phyloP scores from a whole-genome alignment of 2,329 filamentous ascomycete species.

The Truncatella angustata region DNA sequence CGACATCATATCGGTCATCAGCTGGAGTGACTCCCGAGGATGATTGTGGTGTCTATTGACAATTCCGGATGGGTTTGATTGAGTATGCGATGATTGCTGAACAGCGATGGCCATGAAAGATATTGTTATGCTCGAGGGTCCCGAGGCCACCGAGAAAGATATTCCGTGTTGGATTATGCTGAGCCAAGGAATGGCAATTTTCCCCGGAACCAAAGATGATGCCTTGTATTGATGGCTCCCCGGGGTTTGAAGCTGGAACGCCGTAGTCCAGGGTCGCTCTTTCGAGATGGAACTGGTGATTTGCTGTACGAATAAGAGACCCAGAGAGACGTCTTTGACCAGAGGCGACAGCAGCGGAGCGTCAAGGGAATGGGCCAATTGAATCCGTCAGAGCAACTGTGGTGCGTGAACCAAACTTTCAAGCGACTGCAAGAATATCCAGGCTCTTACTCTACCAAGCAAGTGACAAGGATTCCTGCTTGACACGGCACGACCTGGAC shows the following conservation, averaged over 20 bases:
- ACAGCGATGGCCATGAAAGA: conserved; percentile 35
- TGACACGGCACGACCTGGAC: conserved; percentile 17
- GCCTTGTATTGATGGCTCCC: neutral
- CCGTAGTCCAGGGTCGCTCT: neutral
- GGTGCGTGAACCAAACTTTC: conserved; percentile 22
- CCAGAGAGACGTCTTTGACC: neutral
- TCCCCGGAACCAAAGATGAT: neutral
- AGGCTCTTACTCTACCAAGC: conserved; percentile 23
- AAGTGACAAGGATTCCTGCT: conserved; percentile 21
- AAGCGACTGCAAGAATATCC: conserved; percentile 19
- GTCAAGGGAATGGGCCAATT: conserved; percentile 25
- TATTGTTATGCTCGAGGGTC: neutral
- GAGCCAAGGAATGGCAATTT: neutral
- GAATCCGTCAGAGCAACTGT: conserved; percentile 19
- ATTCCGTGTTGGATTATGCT: neutral
- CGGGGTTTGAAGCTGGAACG: conserved; percentile 1
- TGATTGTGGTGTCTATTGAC: conserved; percentile 1
- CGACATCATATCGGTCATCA: conserved; percentile 45
- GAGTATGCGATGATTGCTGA: conserved; percentile 29
- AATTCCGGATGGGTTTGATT: conserved; percentile 27
- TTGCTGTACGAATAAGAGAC: conserved; percentile 15
- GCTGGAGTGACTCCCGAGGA: conserved; percentile 22
- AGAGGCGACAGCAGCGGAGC: conserved; percentile 20
- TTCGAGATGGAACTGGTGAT: neutral
- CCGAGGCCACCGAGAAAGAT: conserved; percentile 2